Conservation (phyloP, 1,284 basidiomycete genomes). For the Caloboletus firmus region DNA sequence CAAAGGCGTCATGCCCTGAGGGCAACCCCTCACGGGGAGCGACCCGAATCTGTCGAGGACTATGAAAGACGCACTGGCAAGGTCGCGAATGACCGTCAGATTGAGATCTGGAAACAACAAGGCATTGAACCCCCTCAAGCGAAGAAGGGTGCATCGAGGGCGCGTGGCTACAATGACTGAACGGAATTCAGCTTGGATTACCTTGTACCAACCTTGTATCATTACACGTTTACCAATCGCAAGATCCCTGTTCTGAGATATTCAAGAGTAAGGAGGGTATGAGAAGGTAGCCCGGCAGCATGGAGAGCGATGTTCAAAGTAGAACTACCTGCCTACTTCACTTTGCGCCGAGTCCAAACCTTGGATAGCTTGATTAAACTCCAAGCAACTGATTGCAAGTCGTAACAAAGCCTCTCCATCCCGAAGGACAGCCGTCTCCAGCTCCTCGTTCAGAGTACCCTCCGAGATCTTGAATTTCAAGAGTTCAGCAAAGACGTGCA, state of each 20-base stretch:
- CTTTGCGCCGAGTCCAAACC: conserved; percentile 6
- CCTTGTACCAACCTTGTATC: conserved; percentile 15
- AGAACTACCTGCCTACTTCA: conserved; percentile 1
- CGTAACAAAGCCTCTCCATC: conserved; percentile 24
- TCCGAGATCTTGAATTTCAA: conserved; percentile 14
- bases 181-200: not conserved
- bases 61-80: conserved; percentile 69
- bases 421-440: conserved; percentile 24
- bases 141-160: conserved; percentile 35
- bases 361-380: conserved; percentile 20
- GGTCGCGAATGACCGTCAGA: conserved; percentile 61
- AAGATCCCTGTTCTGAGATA: not conserved
- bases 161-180: conserved; percentile 60
- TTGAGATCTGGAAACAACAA: conserved; percentile 63
- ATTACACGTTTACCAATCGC: not conserved
- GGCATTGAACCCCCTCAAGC: conserved; percentile 46
- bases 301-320: not conserved
- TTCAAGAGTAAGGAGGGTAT: not conserved
- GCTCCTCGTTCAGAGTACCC: conserved; percentile 15
- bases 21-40: conserved; percentile 80
- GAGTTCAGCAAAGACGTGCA: conserved; percentile 20
- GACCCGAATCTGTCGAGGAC: conserved; percentile 70
- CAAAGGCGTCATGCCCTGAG: conserved; percentile 74
- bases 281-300: not conserved
- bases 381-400: conserved; percentile 24